Base-by-base conservation (phyloP, 2,329 filamentous ascomycete species). In the Xylaria arbuscula region DNA sequence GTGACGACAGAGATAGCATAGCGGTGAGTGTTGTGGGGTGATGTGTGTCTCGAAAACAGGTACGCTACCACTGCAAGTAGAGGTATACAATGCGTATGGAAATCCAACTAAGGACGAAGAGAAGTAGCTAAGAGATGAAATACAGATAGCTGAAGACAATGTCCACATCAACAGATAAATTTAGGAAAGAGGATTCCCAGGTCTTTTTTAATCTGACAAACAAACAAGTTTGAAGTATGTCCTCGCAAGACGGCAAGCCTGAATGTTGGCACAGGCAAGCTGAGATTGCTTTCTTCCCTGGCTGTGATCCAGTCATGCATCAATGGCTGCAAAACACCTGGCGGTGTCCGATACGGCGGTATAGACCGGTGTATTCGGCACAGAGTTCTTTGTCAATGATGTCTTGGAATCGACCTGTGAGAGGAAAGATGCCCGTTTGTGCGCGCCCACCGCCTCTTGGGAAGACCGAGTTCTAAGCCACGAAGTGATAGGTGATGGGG, bases 1-100 rank as follows among this genome's bases (percentile, higher is more conserved):
- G 84, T 72, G 88, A 89, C 45, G 87, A 83, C 72, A 92, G 84
- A 56, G 90, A 88, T 69, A 90, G 79, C 90, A 92, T 92, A 75
- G 74, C 78, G 76, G 77, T 78, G 78, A 75, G 69, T 72, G 64
- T 67, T 65, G 72, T 77, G 76, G 71, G 69, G 66, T 66, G 51
- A 51, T 66, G 57, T 62, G 76, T 81, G 79, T 80, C 78, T 81
- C 70, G 77, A 78, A 86, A 80, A 77, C 72, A 78, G 78, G 68
- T 75, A 73, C 74, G 75, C 78, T 70, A 68, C 68, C 70, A 73
- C 74, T 76, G 76, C 76, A 76, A 72, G 76, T 72, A 45, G 40
- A 17, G n/a, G n/a, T 17, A 66, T 70, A 74, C 69, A 73, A 68
- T 72, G 68, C 51, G 68, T 70, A 64, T 68, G 60, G 45, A 42